Evolutionary conservation across 2,329 filamentous ascomycete species (phyloP), one percentile per base, ranked within the genome.

Genomic region (Talaromyces albobiverticillius): DNA sequence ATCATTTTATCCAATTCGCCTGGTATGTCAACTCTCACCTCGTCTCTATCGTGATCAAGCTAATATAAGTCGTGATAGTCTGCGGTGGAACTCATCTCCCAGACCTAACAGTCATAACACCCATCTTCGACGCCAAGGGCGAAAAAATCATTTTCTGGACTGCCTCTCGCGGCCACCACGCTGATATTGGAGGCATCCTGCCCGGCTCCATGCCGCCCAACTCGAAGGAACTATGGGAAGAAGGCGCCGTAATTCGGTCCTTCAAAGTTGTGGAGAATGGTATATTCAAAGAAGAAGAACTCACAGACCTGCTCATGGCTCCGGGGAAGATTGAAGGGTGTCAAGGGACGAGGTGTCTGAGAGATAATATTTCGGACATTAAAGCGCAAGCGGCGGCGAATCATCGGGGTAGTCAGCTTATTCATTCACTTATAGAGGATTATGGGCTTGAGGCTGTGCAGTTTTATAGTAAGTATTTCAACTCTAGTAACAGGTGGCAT

Each of bases 1-100:
- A 86, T 90, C 0, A 79, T 90, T 42, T 85, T 89, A 11, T 86
- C 51, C 6, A 53, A 41, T 46, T 53, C 51, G n/a, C 51, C 51
- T 8, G 31, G 51, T 53, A 52, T 14, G 49, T 43, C 14, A 31
- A 1, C 16, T 25, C 10, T 46, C 29, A 9, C 10, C 20, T 14
- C 4, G 7, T 3, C 5, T 14, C n/a, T 46, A 10, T 31, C 23
- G 2, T 11, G 7, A 9, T 2, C 26, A 20, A 42, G 6, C 18
- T 16, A 16, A n/a, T 43, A 10, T 42, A 20, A 18, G 26, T 29
- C 10, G 26, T 32, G n/a, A 1, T 13, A n/a, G 50, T 36, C 6
- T 52, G 16, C 42, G 50, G 50, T 14, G 50, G 50, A 14, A 26
- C 25, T 18, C 50, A 52, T 29, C 13, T 52, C 1, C 50, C 50